phyloP scores from a whole-genome alignment of 495 filamentous ascomycete species.

The Neurospora pannonica region DNA sequence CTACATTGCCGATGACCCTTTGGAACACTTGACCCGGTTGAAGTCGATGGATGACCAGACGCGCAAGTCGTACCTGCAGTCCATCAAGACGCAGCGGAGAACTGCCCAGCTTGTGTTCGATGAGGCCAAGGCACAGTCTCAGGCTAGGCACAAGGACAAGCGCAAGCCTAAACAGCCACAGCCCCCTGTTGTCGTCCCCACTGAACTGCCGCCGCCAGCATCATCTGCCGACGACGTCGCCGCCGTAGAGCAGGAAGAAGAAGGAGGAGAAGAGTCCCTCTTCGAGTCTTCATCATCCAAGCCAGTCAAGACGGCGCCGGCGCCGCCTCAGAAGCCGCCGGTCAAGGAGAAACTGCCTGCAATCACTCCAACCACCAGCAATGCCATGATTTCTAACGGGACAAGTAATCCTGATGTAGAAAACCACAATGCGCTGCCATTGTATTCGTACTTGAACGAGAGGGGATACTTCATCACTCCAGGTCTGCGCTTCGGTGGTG shows the following conservation, averaged over 20 bases:
- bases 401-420: constrained; percentile 14
- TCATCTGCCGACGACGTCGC: not conserved
- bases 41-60: constrained; percentile 46
- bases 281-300: constrained; percentile 23
- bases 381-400: constrained; percentile 20
- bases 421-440: constrained; percentile 38
- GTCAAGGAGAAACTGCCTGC: constrained; percentile 11
- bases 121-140: constrained; percentile 28
- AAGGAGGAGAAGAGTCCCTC: constrained; percentile 28
- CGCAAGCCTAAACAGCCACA: constrained; percentile 10
- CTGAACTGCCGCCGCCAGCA: not conserved
- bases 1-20: constrained; percentile 68
- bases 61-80: constrained; percentile 36
- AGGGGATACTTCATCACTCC: constrained; percentile 80
- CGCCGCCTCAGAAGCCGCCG: not conserved
- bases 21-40: constrained; percentile 54
- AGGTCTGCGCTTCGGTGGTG: constrained; percentile 86
- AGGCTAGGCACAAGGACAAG: constrained; percentile 21
- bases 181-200: not conserved
- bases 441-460: constrained; percentile 71
- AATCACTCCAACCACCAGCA: constrained; percentile 17
- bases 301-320: constrained; percentile 5
- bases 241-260: constrained; percentile 12
- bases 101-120: constrained; percentile 29
- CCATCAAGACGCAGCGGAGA: constrained; percentile 30